Conservation (phyloP, 106 monocot genomes). For the Iris macrosiphon region DNA sequence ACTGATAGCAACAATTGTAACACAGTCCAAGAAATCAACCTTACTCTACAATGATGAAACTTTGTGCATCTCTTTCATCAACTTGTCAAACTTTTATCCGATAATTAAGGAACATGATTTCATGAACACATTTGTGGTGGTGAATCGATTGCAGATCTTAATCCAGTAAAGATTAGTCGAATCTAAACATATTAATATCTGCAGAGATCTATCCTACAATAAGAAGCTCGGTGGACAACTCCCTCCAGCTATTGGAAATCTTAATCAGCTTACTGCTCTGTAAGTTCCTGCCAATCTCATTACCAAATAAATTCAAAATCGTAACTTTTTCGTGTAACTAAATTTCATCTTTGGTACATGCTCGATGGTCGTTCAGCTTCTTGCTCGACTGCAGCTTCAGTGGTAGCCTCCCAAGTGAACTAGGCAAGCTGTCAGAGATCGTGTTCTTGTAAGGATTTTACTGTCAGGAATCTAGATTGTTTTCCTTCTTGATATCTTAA, state of each 20-base stretch:
- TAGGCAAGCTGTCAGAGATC: conserved; percentile 43
- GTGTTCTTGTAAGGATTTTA: conserved; percentile 39
- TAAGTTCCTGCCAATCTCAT: conserved; percentile 5
- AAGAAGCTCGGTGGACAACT: conserved; percentile 10
- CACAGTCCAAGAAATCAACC: no score
- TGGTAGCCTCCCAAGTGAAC: conserved; percentile 43
- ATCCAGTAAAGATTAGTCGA: no score
- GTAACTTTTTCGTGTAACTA: not conserved
- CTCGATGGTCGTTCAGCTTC: conserved; percentile 28
- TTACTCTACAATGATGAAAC: no score
- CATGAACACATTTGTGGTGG: no score
- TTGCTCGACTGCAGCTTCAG: conserved; percentile 52
- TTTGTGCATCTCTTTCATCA: no score
- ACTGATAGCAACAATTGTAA: no score
- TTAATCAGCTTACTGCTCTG: conserved; percentile 9
- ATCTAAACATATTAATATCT: no score
- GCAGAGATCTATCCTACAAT: conserved; percentile 20
- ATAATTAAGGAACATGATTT: no score
- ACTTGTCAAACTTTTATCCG: no score
- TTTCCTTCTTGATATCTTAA: no score
- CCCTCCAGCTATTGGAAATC: conserved; percentile 13
- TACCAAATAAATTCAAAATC: not conserved
- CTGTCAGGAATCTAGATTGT: no score
- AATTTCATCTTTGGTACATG: not conserved
- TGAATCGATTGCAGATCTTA: no score